phyloP scores from a whole-genome alignment of 2,329 filamentous ascomycete species.

The Clarireedia homoeocarpa region DNA sequence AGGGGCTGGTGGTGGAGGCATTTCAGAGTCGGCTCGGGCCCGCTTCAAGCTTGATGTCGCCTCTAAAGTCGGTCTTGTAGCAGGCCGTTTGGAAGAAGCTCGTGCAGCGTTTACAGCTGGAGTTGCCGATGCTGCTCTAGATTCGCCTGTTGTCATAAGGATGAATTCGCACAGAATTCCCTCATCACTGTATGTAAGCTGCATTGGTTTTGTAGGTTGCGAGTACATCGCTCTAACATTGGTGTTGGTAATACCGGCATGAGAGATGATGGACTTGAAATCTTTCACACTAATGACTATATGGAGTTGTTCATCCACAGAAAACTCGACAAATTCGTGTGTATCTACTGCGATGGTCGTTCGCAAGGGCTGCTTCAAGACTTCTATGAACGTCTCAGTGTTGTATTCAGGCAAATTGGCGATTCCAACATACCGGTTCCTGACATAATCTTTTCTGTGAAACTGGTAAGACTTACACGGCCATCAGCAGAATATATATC shows the following conservation, averaged over 20 bases:
- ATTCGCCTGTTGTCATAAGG: constrained; percentile 72
- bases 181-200: constrained; percentile 61
- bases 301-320: constrained; percentile 66
- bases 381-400: constrained; percentile 40
- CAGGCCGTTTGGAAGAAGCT: constrained; percentile 21
- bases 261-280: constrained; percentile 70
- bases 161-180: constrained; percentile 70
- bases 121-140: constrained; percentile 21
- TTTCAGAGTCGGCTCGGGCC: constrained; percentile 16
- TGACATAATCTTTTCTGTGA: constrained; percentile 69
- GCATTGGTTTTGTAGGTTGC: constrained; percentile 60
- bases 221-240: constrained; percentile 64
- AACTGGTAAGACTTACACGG: constrained; percentile 68
- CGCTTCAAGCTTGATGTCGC: constrained; percentile 23
- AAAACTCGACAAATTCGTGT: constrained; percentile 68
- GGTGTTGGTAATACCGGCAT: constrained; percentile 63
- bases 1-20: constrained; percentile 22
- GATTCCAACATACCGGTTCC: constrained; percentile 44
- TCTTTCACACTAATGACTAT: constrained; percentile 78
- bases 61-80: constrained; percentile 24
- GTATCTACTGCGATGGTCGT: constrained; percentile 72
- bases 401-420: not conserved
- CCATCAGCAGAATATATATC: constrained; percentile 68
- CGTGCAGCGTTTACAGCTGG: constrained; percentile 21
- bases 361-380: constrained; percentile 71